A percentile compares a stretch with the other conserved stretches of the same genome.
phyloP scores from a whole-genome alignment of 208 protist species.

The Crithidia brevicula region DNA sequence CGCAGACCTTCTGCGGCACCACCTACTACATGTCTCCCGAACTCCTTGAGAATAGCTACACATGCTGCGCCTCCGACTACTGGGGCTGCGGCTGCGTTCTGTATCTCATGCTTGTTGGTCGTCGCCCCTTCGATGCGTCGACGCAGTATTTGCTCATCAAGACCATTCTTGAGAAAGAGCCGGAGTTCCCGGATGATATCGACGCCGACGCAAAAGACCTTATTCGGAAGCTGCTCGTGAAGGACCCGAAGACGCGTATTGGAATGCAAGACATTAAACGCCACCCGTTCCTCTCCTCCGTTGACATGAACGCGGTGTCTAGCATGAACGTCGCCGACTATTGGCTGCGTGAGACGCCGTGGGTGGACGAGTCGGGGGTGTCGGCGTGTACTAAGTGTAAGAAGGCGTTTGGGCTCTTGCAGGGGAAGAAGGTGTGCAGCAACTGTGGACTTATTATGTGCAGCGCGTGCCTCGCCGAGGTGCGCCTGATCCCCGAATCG shows the following conservation, averaged over 20 bases:
- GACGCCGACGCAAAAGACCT: constrained; percentile 79
- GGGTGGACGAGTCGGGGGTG: constrained; percentile 75
- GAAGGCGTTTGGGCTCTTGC: constrained; percentile 54
- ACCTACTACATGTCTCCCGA: constrained; percentile 96
- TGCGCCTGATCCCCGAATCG: constrained; percentile 51
- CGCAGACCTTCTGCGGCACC: constrained; percentile 90
- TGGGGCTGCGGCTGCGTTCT: constrained; percentile 94
- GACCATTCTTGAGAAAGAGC: constrained; percentile 86
- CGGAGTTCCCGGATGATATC: constrained; percentile 64
- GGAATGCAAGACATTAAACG: constrained; percentile 67
- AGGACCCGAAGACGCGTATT: constrained; percentile 68
- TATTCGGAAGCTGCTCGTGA: constrained; percentile 76
- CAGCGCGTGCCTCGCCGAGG: constrained; percentile 54
- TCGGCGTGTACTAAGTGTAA: constrained; percentile 73
- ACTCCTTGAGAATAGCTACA: constrained; percentile 92
- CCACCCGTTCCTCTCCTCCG: constrained; percentile 78
- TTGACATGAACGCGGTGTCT: constrained; percentile 64
- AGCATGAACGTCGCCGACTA: constrained; percentile 42
- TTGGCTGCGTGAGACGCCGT: constrained; percentile 82
- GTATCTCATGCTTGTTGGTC: constrained; percentile 90
- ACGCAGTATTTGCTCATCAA: constrained; percentile 92
- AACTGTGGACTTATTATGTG: constrained; percentile 91
- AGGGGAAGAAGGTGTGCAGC: constrained; percentile 79
- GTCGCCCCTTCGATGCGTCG: constrained; percentile 85
- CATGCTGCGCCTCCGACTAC: constrained; percentile 93